Evolutionary conservation across 768 basidiomycete genomes (phyloP).

Genomic region (Russula ochroleuca): DNA sequence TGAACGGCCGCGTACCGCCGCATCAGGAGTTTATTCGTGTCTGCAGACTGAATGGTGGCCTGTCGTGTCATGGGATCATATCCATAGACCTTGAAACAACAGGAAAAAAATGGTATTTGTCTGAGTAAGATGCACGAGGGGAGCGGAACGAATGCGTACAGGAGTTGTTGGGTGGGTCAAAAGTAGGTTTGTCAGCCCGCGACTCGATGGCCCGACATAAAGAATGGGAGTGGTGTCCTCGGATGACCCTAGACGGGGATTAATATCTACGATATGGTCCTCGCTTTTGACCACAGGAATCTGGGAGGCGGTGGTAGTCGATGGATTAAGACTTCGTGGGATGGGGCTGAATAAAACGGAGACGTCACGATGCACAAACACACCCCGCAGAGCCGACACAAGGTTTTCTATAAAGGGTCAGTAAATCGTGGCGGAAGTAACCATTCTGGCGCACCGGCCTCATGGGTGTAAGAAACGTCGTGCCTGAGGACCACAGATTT

Average conservation of each 20-base stretch:
- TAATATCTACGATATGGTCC: background rate
- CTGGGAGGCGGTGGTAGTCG: constrained; percentile 9
- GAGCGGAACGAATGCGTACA: constrained; percentile 36
- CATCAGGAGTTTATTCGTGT: constrained; percentile 77
- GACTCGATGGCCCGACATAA: constrained; percentile 75
- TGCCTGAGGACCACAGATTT: constrained; percentile 55
- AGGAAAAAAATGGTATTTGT: background rate
- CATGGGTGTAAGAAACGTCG: constrained; percentile 75
- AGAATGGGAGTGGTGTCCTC: constrained; percentile 30
- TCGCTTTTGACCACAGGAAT: background rate
- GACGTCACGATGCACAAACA: constrained; percentile 15
- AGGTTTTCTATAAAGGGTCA: constrained; percentile 35
- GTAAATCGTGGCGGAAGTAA: background rate
- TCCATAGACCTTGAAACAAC: constrained; percentile 56
- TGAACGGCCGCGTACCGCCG: constrained; percentile 84
- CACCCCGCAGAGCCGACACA: constrained; percentile 31
- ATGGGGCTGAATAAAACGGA: constrained; percentile 37
- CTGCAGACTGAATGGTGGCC: constrained; percentile 54
- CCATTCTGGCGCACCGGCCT: constrained; percentile 45
- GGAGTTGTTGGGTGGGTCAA: constrained; percentile 69
- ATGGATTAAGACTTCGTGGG: constrained; percentile 28
- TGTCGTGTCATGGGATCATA: constrained; percentile 59
- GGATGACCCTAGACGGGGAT: background rate
- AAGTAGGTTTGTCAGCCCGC: constrained; percentile 77
- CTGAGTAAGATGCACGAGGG: background rate